Percentiles rank a stretch among this genome's conserved stretches.
These are phyloP conservation scores for Tetracladium maxilliforme DNA, from an alignment of 2,329 filamentous ascomycete genomes.

Conservation along the genomic window DNA sequence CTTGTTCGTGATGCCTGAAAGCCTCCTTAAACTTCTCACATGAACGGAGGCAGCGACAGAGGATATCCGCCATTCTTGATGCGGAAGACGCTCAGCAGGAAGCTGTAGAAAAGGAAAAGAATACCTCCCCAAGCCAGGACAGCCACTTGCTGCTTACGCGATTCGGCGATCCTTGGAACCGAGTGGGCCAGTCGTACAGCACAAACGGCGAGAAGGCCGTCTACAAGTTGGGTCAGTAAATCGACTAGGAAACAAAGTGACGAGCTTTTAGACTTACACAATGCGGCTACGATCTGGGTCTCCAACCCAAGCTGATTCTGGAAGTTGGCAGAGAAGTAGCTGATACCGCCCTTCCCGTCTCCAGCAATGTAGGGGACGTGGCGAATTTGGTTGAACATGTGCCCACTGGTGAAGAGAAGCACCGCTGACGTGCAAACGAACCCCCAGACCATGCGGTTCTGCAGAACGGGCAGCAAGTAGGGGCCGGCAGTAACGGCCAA, in stretches of 20 bases:
- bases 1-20: constrained; percentile 1
- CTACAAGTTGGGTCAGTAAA: constrained; percentile 20
- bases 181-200: constrained; percentile 85
- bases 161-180: constrained; percentile 73
- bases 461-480: constrained; percentile 66
- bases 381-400: constrained; percentile 99
- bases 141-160: constrained; percentile 64
- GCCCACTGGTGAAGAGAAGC: constrained; percentile 84
- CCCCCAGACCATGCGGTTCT: constrained; percentile 90
- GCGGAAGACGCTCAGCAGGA: constrained; percentile 85
- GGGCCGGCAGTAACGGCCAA: constrained; percentile 57
- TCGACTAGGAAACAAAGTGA: constrained; percentile 4
- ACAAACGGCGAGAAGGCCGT: constrained; percentile 73
- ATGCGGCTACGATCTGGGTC: constrained; percentile 84
- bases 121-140: constrained; percentile 68
- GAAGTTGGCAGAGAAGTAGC: constrained; percentile 83
- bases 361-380: constrained; percentile 85
- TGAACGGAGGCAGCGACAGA: constrained; percentile 85
- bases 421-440: constrained; percentile 78
- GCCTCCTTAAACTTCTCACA: too few relatives aligned
- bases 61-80: constrained; percentile 92
- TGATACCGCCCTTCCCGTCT: constrained; percentile 73
- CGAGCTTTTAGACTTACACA: constrained; percentile 53
- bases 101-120: constrained; percentile 78
- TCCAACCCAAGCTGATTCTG: constrained; percentile 89